These are phyloP conservation scores for Coemansia sp. DNA, from an alignment of 192 early-diverging fungal species.

Conservation along the genomic window DNA sequence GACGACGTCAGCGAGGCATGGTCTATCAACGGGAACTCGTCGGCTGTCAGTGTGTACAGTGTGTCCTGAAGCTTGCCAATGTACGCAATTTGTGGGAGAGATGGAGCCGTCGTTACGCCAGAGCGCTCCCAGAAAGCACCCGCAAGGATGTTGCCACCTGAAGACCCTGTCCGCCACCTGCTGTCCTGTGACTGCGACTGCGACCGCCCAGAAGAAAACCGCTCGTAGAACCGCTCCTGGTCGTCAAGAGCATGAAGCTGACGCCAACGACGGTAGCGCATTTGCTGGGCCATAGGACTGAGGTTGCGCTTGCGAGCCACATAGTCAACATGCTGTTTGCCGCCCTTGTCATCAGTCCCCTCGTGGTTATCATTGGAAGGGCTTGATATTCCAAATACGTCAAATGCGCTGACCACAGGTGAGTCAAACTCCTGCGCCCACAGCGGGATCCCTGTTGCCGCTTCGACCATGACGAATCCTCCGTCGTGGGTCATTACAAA, in stretches of 20 bases:
- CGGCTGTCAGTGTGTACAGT: slow-evolving; percentile 66
- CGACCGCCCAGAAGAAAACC: slow-evolving; percentile 1
- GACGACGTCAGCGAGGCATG: slow-evolving; percentile 45
- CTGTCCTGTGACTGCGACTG: slow-evolving; percentile 25
- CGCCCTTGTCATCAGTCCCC: neutral
- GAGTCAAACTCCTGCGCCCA: slow-evolving; percentile 59
- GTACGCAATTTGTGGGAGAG: slow-evolving; percentile 56
- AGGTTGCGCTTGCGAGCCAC: slow-evolving; percentile 40
- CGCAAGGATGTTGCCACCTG: slow-evolving; percentile 42
- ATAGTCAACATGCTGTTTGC: slow-evolving; percentile 12
- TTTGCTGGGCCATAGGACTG: slow-evolving; percentile 32
- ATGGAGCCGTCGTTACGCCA: slow-evolving; percentile 2
- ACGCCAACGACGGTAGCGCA: slow-evolving; percentile 27
- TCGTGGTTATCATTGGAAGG: slow-evolving; percentile 7
- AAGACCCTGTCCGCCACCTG: slow-evolving; percentile 46
- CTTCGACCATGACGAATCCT: slow-evolving; percentile 45
- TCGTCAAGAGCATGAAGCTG: slow-evolving; percentile 30
- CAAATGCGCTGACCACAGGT: slow-evolving; percentile 60
- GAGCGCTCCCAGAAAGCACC: slow-evolving; percentile 48
- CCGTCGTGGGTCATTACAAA: slow-evolving; percentile 49
- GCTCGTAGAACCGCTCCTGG: slow-evolving; percentile 16
- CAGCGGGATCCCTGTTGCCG: slow-evolving; percentile 45
- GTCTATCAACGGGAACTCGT: slow-evolving; percentile 67
- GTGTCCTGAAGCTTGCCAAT: slow-evolving; percentile 65
- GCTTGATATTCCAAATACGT: slow-evolving; percentile 55